Base-by-base conservation (phyloP, 2,329 filamentous ascomycete genomes). In the Aureobasidium sp. region DNA sequence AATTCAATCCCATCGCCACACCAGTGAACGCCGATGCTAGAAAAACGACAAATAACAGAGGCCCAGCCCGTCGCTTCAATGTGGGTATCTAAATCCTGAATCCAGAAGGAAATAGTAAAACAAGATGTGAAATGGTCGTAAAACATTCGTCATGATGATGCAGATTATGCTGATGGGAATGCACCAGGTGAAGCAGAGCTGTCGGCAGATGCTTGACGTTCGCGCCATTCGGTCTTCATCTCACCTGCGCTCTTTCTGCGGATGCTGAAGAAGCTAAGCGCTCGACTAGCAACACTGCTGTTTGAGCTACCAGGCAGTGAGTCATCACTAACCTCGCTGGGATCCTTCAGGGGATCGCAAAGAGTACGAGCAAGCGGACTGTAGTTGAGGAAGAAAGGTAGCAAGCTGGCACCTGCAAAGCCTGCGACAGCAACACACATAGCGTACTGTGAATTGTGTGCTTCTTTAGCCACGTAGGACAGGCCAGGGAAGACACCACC, bases 401-500 rank as follows among this genome's bases (percentile, higher is more conserved):
- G 82, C 5, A 85, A 65, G 6, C 76, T 71, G 0, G 82, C 82
- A 7, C 74, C 77, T 0, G 76, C 75, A 62, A 80, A 85, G 0
- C 78, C 74, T 0, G 81, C 81, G 13, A 83, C 72, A 5, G 81
- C 75, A 15, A 86, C 79, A 59, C 78, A 78, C 64, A 81, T 82
- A 0, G 81, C 80, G 62, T 79, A 83, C 20, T 75, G 73, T 1
- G 76, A 68, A 26, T 76, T 75, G 3, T 72, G 70, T 7, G 55
- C 53, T 9, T 77, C 70, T 5, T 71, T 69, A 8, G 80, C 77
- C 0, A 77, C 77, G 57, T 77, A 79, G 64, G 81, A 78, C 61
- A 85, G 79, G 9, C 82, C 82, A 0, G 83, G 80, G 62, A 85
- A 81, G 36, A 80, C 74, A 1, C 78, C 78, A 1, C 82, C 84